A percentile compares a stretch with the other conserved stretches of the same genome.
Conservation (phyloP, 106 monocot species). For the Allium cepa region DNA sequence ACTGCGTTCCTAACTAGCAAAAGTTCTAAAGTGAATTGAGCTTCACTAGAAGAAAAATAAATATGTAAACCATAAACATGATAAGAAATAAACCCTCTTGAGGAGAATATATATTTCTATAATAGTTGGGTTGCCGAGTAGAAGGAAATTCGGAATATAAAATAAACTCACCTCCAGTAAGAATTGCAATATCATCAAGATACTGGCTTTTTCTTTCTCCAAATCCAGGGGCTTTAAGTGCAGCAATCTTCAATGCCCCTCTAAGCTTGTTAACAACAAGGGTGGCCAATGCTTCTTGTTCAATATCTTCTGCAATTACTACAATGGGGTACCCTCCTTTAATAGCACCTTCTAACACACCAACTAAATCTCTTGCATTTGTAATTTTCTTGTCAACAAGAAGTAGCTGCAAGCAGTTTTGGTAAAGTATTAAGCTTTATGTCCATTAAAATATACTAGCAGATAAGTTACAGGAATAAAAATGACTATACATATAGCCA, state of each 20-base stretch:
- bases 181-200: slow-evolving; percentile 70
- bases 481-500: too few species aligned
- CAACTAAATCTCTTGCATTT: slow-evolving; percentile 86
- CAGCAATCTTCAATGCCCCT: slow-evolving; percentile 91
- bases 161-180: slow-evolving; percentile 62
- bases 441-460: too few species aligned
- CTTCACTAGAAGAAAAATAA: too few species aligned
- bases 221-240: slow-evolving; percentile 97
- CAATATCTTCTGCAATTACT: slow-evolving; percentile 93
- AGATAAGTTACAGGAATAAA: too few species aligned
- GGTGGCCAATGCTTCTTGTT: slow-evolving; percentile 94
- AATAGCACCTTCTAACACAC: slow-evolving; percentile 84
- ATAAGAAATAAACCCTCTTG: too few species aligned
- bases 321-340: slow-evolving; percentile 83
- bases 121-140: too few species aligned
- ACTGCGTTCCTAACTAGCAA: too few species aligned
- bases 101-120: too few species aligned
- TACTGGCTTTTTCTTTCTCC: slow-evolving; percentile 97
- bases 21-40: too few species aligned
- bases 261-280: slow-evolving; percentile 92
- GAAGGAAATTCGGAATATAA: background rate
- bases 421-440: too few species aligned
- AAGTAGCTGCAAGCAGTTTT: slow-evolving; percentile 55
- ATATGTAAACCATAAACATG: too few species aligned
- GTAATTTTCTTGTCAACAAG: slow-evolving; percentile 97